Conservation (phyloP, 305 asterid species). For the Fraxinus ornus region DNA sequence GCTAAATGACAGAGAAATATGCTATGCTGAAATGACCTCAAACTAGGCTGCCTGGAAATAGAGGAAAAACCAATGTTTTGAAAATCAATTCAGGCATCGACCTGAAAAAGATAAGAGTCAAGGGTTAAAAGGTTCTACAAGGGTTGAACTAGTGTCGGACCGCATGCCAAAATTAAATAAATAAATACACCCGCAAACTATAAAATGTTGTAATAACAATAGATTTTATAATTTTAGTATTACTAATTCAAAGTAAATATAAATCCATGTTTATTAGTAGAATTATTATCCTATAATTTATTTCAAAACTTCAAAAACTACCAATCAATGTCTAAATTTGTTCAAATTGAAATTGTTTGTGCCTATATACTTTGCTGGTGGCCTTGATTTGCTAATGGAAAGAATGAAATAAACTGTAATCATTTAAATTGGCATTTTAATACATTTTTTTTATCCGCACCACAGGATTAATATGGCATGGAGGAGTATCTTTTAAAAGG, state of each 20-base stretch:
- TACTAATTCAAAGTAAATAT: background rate
- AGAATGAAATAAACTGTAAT: background rate
- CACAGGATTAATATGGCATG: background rate
- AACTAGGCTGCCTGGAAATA: background rate
- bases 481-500: background rate
- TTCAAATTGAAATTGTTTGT: background rate
- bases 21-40: background rate
- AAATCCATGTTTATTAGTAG: background rate
- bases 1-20: background rate
- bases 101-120: background rate
- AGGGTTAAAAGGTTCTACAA: background rate
- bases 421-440: background rate
- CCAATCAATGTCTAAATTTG: background rate
- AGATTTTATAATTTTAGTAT: background rate
- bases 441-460: background rate
- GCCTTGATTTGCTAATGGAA: background rate
- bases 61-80: background rate
- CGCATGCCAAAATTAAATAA: background rate
- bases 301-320: background rate
- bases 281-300: background rate
- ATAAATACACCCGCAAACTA: background rate
- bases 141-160: background rate
- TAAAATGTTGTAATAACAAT: too few species aligned
- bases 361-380: background rate
- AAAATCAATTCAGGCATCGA: background rate